These are phyloP conservation scores for Tolypocladium tundrense DNA, from an alignment of 2,329 filamentous ascomycete genomes.

Conservation along the genomic window DNA sequence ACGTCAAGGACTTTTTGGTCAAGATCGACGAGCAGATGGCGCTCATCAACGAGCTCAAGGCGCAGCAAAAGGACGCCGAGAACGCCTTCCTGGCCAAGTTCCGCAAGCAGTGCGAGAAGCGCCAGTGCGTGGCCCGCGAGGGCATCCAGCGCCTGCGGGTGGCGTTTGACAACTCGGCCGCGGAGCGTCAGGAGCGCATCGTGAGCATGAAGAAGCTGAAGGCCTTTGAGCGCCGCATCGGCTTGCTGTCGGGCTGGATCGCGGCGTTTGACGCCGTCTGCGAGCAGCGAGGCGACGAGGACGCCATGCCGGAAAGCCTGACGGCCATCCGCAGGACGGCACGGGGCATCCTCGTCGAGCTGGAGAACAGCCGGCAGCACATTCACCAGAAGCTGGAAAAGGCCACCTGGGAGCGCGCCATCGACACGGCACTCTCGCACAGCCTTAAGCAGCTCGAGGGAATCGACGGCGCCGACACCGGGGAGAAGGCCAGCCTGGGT, in stretches of 20 bases:
- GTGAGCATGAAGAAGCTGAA: constrained; percentile 73
- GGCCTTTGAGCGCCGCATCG: constrained; percentile 74
- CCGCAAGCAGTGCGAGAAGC: constrained; percentile 80
- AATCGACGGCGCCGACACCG: constrained; percentile 31
- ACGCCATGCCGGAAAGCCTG: constrained; percentile 59
- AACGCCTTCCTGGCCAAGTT: constrained; percentile 76
- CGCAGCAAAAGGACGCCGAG: constrained; percentile 85
- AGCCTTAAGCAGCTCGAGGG: constrained; percentile 69
- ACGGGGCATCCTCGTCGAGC: constrained; percentile 75
- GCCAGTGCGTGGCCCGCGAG: constrained; percentile 64
- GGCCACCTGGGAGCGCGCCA: constrained; percentile 73
- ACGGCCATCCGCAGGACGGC: constrained; percentile 76
- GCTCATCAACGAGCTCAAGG: constrained; percentile 91
- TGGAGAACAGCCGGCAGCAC: constrained; percentile 84
- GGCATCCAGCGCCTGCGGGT: constrained; percentile 68
- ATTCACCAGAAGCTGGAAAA: constrained; percentile 76
- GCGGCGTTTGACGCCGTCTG: constrained; percentile 80
- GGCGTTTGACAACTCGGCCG: constrained; percentile 71
- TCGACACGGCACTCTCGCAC: constrained; percentile 82
- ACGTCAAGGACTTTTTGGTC: constrained; percentile 97
- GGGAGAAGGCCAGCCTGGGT: constrained; percentile 60
- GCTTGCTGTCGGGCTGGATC: constrained; percentile 83
- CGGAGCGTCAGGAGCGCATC: constrained; percentile 70
- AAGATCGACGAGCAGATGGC: constrained; percentile 98
- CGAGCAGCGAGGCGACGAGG: constrained; percentile 43